Evolutionary conservation across 2,329 filamentous ascomycete genomes (phyloP).

Genomic region (Ilyonectria destructans): DNA sequence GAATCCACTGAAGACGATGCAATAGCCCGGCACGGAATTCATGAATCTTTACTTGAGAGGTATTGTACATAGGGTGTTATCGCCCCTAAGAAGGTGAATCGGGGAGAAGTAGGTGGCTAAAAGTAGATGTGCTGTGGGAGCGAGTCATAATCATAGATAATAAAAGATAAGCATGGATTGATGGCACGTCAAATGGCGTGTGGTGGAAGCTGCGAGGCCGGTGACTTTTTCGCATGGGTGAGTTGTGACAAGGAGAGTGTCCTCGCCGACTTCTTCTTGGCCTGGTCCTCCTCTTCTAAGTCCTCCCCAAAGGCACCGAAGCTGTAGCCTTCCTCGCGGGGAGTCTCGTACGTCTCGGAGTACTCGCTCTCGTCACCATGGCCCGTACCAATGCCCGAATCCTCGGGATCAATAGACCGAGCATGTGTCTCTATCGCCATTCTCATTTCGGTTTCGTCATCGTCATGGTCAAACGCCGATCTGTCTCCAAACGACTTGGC

Average conservation of each 20-base stretch:
- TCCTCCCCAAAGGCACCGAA: constrained; percentile 62
- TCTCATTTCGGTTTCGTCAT: constrained; percentile 51
- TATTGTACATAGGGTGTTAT: constrained; percentile 25
- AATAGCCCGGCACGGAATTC: constrained; percentile 11
- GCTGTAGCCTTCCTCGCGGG: constrained; percentile 62
- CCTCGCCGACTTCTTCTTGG: constrained; percentile 70
- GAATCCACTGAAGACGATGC: constrained; percentile 14
- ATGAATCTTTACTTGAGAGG: constrained; percentile 20
- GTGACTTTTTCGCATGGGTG: constrained; percentile 59
- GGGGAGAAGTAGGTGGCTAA: constrained; percentile 1
- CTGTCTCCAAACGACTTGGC: constrained; percentile 56
- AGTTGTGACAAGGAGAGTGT: constrained; percentile 77
- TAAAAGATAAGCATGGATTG: background rate
- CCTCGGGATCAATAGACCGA: constrained; percentile 51
- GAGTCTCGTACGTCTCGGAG: constrained; percentile 69
- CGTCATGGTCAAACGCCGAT: constrained; percentile 62
- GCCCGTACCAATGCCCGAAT: constrained; percentile 56
- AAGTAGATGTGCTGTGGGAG: constrained; percentile 12
- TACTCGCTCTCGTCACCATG: constrained; percentile 61
- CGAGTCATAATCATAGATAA: constrained; percentile 23
- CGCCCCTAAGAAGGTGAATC: constrained; percentile 11
- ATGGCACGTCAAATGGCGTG: constrained; percentile 44
- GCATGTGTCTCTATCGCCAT: constrained; percentile 37
- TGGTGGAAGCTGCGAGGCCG: constrained; percentile 43
- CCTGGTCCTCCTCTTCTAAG: constrained; percentile 58